Conservation (phyloP, 768 basidiomycete genomes). For the Suillus clintonianus region DNA sequence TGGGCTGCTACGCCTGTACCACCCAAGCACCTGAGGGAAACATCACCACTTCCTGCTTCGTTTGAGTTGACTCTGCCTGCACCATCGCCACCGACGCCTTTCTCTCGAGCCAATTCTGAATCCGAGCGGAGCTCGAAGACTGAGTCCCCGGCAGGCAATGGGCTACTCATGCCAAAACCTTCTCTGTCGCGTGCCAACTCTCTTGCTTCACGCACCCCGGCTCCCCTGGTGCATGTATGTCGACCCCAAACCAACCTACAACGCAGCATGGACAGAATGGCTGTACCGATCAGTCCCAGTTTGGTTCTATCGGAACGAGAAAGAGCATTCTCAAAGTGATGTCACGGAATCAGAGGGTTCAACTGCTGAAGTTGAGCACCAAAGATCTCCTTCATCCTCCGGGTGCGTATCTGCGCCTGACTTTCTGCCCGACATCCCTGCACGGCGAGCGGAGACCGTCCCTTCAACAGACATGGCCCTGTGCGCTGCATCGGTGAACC, state of each 20-base stretch:
- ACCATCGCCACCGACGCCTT: constrained; percentile 24
- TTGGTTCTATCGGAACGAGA: constrained; percentile 37
- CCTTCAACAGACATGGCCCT: constrained; percentile 29
- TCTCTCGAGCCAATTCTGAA: constrained; percentile 17
- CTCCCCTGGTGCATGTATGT: constrained; percentile 68
- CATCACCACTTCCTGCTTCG: constrained; percentile 17
- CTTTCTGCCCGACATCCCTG: background rate
- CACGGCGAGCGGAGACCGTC: background rate
- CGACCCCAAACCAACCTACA: constrained; percentile 48
- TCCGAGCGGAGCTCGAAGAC: constrained; percentile 18
- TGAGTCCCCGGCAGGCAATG: constrained; percentile 17
- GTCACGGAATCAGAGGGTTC: constrained; percentile 38
- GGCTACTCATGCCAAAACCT: constrained; percentile 43
- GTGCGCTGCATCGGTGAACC: constrained; percentile 39
- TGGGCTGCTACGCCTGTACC: constrained; percentile 44
- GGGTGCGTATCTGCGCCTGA: constrained; percentile 14
- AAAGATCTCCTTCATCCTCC: constrained; percentile 27
- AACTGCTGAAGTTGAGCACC: constrained; percentile 25
- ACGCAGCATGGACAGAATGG: constrained; percentile 16
- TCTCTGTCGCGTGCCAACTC: constrained; percentile 52
- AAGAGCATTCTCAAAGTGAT: constrained; percentile 73
- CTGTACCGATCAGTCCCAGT: constrained; percentile 29
- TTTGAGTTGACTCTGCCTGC: constrained; percentile 24
- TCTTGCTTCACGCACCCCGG: constrained; percentile 58
- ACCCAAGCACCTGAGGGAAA: constrained; percentile 14